Percentiles rank a stretch among this genome's conserved stretches.
These are phyloP conservation scores for Handroanthus guayacan DNA, from an alignment of 257 asterid species.

Conservation along the genomic window DNA sequence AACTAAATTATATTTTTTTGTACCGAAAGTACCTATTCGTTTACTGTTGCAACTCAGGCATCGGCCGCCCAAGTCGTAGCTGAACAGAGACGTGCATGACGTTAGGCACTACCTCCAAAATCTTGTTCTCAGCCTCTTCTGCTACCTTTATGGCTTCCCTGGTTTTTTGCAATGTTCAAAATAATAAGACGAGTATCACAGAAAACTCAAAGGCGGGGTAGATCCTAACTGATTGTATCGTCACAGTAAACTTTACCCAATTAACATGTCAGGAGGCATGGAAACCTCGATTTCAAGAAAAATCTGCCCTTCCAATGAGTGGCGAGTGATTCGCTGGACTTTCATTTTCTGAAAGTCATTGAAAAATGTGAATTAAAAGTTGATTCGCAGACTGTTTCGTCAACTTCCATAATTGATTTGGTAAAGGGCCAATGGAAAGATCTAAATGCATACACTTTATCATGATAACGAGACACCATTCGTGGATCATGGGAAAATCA, in stretches of 20 bases:
- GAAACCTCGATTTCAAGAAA: conserved; percentile 86
- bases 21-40: not conserved
- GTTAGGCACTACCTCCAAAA: conserved; percentile 56
- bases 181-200: not conserved
- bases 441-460: not conserved
- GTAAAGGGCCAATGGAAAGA: not conserved
- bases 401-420: not conserved
- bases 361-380: not conserved
- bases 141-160: conserved; percentile 81
- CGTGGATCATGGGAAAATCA: not conserved
- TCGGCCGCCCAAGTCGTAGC: conserved; percentile 67
- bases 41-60: conserved; percentile 49
- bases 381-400: not conserved
- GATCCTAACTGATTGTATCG: not conserved
- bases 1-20: too few relatives aligned
- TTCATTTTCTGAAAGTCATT: conserved; percentile 67
- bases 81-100: conserved; percentile 64
- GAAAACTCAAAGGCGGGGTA: not conserved
- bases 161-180: conserved; percentile 18
- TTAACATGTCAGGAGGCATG: conserved; percentile 69
- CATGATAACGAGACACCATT: not conserved
- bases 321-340: conserved; percentile 77
- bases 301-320: conserved; percentile 79
- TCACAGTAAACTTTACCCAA: conserved; percentile 54
- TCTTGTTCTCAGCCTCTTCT: conserved; percentile 69